Conservation (phyloP, 176 grass and related monocot genomes). For the Oryza rufipogon region DNA sequence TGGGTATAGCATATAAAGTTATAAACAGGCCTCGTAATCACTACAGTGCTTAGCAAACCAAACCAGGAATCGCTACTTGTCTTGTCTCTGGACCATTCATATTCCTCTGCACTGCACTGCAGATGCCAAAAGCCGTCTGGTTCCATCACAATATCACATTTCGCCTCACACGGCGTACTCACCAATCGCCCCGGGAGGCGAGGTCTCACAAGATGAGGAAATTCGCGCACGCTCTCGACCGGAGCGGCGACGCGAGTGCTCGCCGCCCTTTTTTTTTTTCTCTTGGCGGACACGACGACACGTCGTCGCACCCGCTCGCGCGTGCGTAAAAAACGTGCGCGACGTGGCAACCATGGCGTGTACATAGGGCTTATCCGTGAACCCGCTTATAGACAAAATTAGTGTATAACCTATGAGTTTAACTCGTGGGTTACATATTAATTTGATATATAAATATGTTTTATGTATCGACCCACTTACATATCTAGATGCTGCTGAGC, state of each 20-base stretch:
- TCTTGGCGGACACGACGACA: conserved; percentile 25
- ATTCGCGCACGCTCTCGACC: background rate
- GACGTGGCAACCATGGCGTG: conserved; percentile 27
- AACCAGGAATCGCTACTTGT: background rate
- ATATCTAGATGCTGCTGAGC: no score
- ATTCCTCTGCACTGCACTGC: background rate
- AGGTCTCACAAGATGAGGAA: background rate
- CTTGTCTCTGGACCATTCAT: background rate
- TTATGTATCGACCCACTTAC: no score
- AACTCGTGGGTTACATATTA: no score
- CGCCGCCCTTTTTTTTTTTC: background rate
- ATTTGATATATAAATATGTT: no score
- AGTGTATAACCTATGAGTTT: no score
- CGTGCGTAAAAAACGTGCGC: background rate
- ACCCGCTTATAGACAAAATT: no score
- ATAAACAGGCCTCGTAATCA: background rate
- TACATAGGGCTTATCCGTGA: no score
- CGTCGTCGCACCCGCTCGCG: background rate
- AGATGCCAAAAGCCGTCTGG: background rate
- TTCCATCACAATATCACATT: background rate
- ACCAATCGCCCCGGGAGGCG: background rate
- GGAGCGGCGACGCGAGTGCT: background rate
- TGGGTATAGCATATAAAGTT: no score
- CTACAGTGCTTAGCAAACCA: background rate
- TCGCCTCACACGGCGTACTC: background rate